Percentiles rank a stretch among this genome's conserved stretches.
phyloP scores from a whole-genome alignment of 345 rosid species.

The Salix brachista region DNA sequence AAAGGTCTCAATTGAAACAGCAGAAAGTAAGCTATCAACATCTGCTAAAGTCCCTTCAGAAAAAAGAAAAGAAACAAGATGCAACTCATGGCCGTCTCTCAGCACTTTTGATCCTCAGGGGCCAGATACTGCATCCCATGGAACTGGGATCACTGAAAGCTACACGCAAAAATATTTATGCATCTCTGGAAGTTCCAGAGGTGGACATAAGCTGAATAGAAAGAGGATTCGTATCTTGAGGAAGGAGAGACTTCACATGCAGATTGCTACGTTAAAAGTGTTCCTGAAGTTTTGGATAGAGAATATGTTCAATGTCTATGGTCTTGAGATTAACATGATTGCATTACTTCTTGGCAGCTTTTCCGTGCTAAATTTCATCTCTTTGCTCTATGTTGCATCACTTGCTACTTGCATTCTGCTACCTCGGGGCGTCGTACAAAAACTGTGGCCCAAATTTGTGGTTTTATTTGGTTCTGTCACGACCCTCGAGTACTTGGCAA shows the following conservation, averaged over 20 bases:
- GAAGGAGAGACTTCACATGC: conserved; percentile 40
- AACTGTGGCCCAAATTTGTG: conserved; percentile 39
- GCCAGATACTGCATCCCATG: conserved; percentile 10
- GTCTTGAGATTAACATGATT: conserved; percentile 47
- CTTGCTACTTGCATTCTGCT: conserved; percentile 41
- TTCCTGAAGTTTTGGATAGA: conserved; percentile 36
- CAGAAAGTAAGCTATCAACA: conserved; percentile 12
- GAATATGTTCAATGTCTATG: conserved; percentile 40
- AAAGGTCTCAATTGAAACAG: conserved; percentile 19
- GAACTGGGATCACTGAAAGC: conserved; percentile 3
- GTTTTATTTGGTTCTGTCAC: conserved; percentile 34
- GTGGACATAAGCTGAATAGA: conserved; percentile 32
- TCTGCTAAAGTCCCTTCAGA: conserved; percentile 9
- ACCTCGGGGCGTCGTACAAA: conserved; percentile 23
- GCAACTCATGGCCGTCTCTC: conserved; percentile 25
- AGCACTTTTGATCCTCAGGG: conserved; percentile 11
- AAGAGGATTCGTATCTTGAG: conserved; percentile 29
- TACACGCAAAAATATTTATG: conserved; percentile 21
- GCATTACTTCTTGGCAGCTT: conserved; percentile 46
- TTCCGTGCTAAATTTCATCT: conserved; percentile 42
- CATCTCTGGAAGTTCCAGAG: conserved; percentile 31
- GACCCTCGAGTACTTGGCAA: conserved; percentile 38
- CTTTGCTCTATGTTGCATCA: conserved; percentile 37
- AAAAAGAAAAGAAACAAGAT: conserved; percentile 14
- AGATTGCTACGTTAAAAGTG: conserved; percentile 28